Base-by-base conservation (phyloP, 306 rosid species). In the Inga laurina region DNA sequence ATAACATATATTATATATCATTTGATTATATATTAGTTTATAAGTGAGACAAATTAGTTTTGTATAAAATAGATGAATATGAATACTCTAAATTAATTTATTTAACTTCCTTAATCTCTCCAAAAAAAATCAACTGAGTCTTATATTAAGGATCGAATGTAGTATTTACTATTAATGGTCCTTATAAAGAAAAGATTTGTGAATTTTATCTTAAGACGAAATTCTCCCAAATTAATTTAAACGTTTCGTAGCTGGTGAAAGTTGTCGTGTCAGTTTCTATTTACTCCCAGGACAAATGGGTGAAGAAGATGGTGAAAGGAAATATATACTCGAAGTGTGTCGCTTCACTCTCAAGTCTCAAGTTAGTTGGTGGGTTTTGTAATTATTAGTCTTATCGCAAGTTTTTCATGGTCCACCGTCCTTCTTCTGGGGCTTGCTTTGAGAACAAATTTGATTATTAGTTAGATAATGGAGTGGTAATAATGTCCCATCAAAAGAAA, bases 301-400 rank as follows among this genome's bases (percentile, higher is more conserved):
- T 41, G 43, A 27, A 57, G 30, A n/a, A 24, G 57, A 45, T 12
- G n/a, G 16, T 24, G 45, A 49, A 32, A 13, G 32, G 2, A 51
- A 27, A 74, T 16, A 59, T 22, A 59, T 10, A 51, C 46, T 46
- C 1, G 52, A 70, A 9, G 61, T 35, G n/a, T 37, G n/a, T 56
- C 30, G 77, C 64, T 75, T 16, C 78, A 51, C 54, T 14, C 39
- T 34, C 34, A 75, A 75, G 78, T 14, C 22, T 34, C 48, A 75
- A 75, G 78, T 19, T 51, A 74, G 48, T 75, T 32, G 30, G 62
- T 16, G 65, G 78, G 66, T 34, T 52, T 52, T 52, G 66, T 54
- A 34, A 34, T 75, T 39, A 75, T 75, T 75, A 52, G 19, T 32
- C 11, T 75, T 34, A 46, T 34, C 21, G 48, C 3, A 51, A 34